Evolutionary conservation across 495 filamentous ascomycete genomes (phyloP).

Genomic region (Penicillium subrubescens): DNA sequence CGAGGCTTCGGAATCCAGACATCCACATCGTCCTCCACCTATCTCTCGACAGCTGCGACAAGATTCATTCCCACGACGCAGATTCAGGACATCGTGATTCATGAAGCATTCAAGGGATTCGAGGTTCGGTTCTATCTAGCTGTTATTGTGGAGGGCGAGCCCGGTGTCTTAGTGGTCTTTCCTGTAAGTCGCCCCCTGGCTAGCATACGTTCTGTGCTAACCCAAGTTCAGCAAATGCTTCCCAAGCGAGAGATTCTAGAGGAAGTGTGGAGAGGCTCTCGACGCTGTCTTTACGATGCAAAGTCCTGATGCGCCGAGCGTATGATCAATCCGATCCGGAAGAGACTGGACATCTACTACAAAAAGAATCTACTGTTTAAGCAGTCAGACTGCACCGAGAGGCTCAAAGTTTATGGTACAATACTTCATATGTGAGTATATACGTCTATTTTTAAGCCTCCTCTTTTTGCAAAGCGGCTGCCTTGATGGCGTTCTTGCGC

Average conservation of each 20-base stretch:
- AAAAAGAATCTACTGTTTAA: too few species aligned
- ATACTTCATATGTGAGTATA: conserved; percentile 22
- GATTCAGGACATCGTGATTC: conserved; percentile 90
- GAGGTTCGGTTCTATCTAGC: conserved; percentile 88
- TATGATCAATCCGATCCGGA: neutral
- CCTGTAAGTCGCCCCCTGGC: conserved; percentile 53
- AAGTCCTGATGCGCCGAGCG: conserved; percentile 39
- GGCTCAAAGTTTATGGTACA: neutral
- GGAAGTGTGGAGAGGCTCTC: conserved; percentile 79
- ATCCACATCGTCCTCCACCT: conserved; percentile 63
- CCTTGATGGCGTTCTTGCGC: conserved; percentile 34
- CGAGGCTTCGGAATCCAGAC: conserved; percentile 92
- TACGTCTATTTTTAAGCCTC: conserved; percentile 8
- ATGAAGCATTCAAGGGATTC: conserved; percentile 94
- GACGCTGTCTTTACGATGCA: conserved; percentile 74
- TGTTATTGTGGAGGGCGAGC: conserved; percentile 89
- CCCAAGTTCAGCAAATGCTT: conserved; percentile 56
- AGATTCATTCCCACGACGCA: conserved; percentile 91
- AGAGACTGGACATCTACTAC: neutral
- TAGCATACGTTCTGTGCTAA: conserved; percentile 11
- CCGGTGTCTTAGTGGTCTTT: conserved; percentile 88
- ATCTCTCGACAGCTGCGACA: conserved; percentile 66
- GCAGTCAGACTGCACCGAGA: too few species aligned
- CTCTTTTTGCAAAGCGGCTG: conserved; percentile 18
- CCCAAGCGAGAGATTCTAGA: conserved; percentile 72